These are phyloP conservation scores for Deinandra increscens DNA, from an alignment of 129 eudicot species.

Conservation along the genomic window DNA sequence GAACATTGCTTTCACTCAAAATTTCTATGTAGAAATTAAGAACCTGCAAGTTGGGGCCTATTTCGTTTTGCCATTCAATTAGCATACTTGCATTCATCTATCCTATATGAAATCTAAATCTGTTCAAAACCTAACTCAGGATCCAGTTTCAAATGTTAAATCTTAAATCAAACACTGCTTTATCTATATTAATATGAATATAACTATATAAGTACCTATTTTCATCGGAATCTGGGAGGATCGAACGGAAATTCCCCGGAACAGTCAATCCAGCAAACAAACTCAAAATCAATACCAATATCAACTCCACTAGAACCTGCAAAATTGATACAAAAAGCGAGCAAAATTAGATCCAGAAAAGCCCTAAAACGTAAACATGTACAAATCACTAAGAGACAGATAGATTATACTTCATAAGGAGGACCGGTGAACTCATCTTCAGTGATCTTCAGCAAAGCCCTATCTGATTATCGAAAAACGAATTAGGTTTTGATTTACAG, in stretches of 20 bases:
- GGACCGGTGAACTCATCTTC: slow-evolving; percentile 89
- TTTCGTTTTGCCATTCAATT: neutral
- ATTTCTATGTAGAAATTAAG: neutral
- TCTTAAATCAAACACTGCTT: neutral
- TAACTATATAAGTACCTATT: slow-evolving; percentile 58
- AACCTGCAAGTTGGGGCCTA: neutral
- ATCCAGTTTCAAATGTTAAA: neutral
- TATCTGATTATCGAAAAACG: slow-evolving; percentile 42
- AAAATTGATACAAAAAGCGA: slow-evolving; percentile 17
- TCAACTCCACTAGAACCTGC: slow-evolving; percentile 80
- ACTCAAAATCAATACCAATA: slow-evolving; percentile 59
- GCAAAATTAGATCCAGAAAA: slow-evolving; percentile 9
- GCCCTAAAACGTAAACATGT: slow-evolving; percentile 18
- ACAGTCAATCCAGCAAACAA: slow-evolving; percentile 88
- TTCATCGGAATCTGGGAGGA: slow-evolving; percentile 82
- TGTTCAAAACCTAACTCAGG: neutral
- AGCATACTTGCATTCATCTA: neutral
- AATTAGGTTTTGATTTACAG: neutral
- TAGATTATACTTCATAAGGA: slow-evolving; percentile 61
- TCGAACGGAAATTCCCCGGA: slow-evolving; percentile 80
- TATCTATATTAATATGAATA: too few species aligned
- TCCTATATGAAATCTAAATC: slow-evolving; percentile 2
- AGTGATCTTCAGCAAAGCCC: slow-evolving; percentile 81
- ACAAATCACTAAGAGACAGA: slow-evolving; percentile 2
- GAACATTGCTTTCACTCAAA: neutral